These are phyloP conservation scores for Telopea speciosissima DNA, from an alignment of 177 flowering plant genomes.

Conservation along the genomic window DNA sequence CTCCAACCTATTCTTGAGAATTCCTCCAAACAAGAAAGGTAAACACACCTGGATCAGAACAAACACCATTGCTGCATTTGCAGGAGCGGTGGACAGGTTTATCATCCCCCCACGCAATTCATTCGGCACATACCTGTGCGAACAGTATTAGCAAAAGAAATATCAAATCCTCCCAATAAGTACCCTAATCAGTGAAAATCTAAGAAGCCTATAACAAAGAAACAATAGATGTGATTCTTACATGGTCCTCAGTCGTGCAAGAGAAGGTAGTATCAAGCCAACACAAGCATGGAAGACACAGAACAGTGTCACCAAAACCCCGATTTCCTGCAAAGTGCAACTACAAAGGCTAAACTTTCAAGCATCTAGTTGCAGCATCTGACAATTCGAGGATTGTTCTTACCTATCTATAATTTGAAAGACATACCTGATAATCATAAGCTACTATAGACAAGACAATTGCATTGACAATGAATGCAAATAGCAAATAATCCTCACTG, in stretches of 20 bases:
- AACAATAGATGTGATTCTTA: slow-evolving; percentile 17
- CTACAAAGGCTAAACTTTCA: neutral
- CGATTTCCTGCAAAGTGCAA: slow-evolving; percentile 66
- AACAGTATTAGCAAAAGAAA: neutral
- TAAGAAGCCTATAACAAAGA: neutral
- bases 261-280: slow-evolving; percentile 74
- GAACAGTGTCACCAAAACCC: slow-evolving; percentile 58
- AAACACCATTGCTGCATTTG: slow-evolving; percentile 59
- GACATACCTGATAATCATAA: slow-evolving; percentile 88
- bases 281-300: slow-evolving; percentile 66
- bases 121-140: slow-evolving; percentile 81
- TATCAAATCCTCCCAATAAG: neutral
- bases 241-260: slow-evolving; percentile 88
- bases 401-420: neutral
- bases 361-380: slow-evolving; percentile 2
- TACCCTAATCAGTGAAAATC: neutral
- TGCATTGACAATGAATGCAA: slow-evolving; percentile 47
- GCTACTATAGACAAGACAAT: slow-evolving; percentile 55
- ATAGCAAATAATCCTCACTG: slow-evolving; percentile 57
- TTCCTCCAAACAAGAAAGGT: neutral
- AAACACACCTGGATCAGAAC: slow-evolving; percentile 50
- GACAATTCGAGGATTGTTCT: neutral
- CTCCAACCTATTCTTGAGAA: neutral
- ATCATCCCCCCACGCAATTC: slow-evolving; percentile 94
- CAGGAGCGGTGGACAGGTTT: slow-evolving; percentile 68